These are phyloP conservation scores for Pyrus hybrid DNA, from an alignment of 331 rosid genomes.

Conservation along the genomic window DNA sequence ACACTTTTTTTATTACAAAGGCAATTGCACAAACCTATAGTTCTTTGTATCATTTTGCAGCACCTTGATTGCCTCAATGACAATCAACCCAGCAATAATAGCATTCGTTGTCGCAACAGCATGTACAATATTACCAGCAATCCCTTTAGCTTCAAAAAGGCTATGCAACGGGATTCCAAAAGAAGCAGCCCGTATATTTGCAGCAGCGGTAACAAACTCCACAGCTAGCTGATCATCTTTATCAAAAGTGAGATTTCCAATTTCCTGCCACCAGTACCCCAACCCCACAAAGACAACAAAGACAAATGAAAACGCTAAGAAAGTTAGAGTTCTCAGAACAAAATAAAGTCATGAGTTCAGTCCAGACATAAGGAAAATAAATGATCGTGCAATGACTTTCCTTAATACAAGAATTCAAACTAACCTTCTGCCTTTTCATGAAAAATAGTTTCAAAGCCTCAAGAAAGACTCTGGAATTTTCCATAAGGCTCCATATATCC, in stretches of 20 bases:
- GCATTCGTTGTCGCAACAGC: constrained; percentile 99
- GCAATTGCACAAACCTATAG: constrained; percentile 52
- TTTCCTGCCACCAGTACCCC: constrained; percentile 43
- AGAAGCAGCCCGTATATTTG: constrained; percentile 86
- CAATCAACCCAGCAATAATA: constrained; percentile 92
- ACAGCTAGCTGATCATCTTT: constrained; percentile 99
- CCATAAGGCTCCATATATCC: constrained; percentile 86
- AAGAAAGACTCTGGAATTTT: constrained; percentile 70
- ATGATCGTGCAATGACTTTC: not conserved
- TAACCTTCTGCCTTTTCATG: constrained; percentile 71
- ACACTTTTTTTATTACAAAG: constrained; percentile 3
- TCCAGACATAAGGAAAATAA: not conserved
- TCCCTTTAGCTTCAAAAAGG: constrained; percentile 98
- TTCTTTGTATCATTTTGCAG: constrained; percentile 57
- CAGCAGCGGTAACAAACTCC: constrained; percentile 95
- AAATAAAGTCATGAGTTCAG: not conserved
- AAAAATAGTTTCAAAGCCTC: constrained; percentile 78
- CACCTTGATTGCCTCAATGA: constrained; percentile 93
- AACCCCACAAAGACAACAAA: not conserved
- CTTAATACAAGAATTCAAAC: constrained; percentile 12
- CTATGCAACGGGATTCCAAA: constrained; percentile 88
- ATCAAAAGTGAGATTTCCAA: constrained; percentile 86
- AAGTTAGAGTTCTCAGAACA: not conserved
- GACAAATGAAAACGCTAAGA: not conserved
- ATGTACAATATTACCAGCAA: constrained; percentile 98